Percentiles rank a stretch among this genome's conserved stretches.
Evolutionary conservation across 345 rosid species (phyloP).

Genomic region (Lepidium sativum): DNA sequence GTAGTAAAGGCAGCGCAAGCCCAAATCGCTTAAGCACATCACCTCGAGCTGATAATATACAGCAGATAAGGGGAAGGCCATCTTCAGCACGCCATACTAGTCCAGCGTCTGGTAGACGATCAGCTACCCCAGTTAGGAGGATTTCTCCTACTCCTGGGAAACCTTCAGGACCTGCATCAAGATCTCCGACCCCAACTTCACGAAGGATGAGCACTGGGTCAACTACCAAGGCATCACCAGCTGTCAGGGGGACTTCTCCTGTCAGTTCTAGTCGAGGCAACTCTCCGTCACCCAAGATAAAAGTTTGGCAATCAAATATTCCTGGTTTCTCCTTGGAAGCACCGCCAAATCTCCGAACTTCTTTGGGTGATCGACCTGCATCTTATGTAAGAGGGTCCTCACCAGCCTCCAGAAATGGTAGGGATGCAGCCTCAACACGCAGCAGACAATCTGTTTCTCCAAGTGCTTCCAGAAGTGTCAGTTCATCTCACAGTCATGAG

Average conservation of each 20-base stretch:
- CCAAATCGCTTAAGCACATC: conserved; percentile 94
- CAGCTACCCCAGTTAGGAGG: conserved; percentile 62
- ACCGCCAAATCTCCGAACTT: conserved; percentile 97
- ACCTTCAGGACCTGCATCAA: conserved; percentile 49
- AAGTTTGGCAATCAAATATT: conserved; percentile 85
- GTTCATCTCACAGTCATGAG: conserved; percentile 81
- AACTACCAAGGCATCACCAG: conserved; percentile 31
- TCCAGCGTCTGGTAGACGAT: conserved; percentile 43
- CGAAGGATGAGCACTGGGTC: conserved; percentile 67
- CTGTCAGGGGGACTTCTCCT: conserved; percentile 74
- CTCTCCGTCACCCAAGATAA: conserved; percentile 86
- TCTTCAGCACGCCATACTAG: conserved; percentile 71
- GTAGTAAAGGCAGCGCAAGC: conserved; percentile 94
- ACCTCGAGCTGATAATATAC: conserved; percentile 59
- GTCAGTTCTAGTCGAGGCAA: conserved; percentile 59
- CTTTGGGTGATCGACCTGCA: conserved; percentile 85
- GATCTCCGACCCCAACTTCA: conserved; percentile 75
- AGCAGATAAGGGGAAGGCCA: conserved; percentile 76
- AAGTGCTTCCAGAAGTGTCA: conserved; percentile 78
- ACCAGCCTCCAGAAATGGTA: conserved; percentile 88
- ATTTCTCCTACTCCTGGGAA: conserved; percentile 60
- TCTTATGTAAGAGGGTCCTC: conserved; percentile 95
- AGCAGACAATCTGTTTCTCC: conserved; percentile 96
- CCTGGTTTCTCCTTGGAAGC: conserved; percentile 95
- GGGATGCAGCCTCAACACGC: conserved; percentile 43